Base-by-base conservation (phyloP, 331 rosid genomes). In the Telfairia occidentalis region DNA sequence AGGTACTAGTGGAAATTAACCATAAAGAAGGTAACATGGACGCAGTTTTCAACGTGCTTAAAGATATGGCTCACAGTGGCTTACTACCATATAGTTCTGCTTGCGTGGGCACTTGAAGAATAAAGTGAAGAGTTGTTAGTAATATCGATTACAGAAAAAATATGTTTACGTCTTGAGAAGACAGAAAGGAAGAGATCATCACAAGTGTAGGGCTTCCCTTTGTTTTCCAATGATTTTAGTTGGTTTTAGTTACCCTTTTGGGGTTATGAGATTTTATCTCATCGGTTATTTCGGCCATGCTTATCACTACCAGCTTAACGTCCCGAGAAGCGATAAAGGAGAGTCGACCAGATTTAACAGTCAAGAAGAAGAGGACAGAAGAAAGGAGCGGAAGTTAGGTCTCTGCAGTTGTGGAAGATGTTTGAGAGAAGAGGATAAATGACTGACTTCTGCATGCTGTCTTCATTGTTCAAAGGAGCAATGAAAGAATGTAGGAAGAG, bases 21-120 rank as follows among this genome's bases (percentile, higher is more conserved):
- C 86, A 87, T 49, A 89, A 83, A 84, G 96, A 91, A 82, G 98
- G 98, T 71, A 88, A 88, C 82, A 89, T 91, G 89, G 95, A 91
- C 73, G 91, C 78, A 35, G 95, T 88, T 77, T 82, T 91, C 58
- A 87, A 80, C 59, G 80, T 86, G 75, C 82, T 93, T 49, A 80
- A 84, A 13, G 96, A 87, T 58, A 91, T 93, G 97, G 98, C 92
- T 32, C 84, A 81, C 76, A 89, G 87, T 82, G 96, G 97, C 79
- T 84, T 93, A 49, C 93, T 93, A 76, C 95, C 96, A 29, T 83
- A 83, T 19, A 81, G 92, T 63, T 73, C 46, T 59, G 64, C 85
- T 54, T 64, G 37, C 73, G 50, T 80, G 75, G 82, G 78, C 35
- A 57, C 69, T 37, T 84, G 71, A 71, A 32, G 55, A 57, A 32